phyloP scores from a whole-genome alignment of 306 rosid genomes.

The Sicyos edulis region DNA sequence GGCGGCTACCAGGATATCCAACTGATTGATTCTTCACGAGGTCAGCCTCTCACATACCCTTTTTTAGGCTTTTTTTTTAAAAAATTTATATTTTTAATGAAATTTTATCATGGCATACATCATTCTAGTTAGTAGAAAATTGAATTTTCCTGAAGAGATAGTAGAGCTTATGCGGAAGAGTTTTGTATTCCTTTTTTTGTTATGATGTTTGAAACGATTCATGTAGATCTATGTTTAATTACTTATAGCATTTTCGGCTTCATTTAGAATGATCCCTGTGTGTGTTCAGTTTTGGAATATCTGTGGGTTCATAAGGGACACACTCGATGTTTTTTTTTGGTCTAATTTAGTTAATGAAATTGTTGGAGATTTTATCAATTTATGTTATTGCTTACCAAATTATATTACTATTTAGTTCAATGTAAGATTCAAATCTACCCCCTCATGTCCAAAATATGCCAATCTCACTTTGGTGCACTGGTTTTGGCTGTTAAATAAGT shows the following conservation, averaged over 20 bases:
- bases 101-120: neutral
- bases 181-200: slow-evolving; percentile 11
- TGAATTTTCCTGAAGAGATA: slow-evolving; percentile 12
- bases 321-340: too few relatives aligned
- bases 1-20: neutral
- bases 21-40: slow-evolving; percentile 17
- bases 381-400: too few relatives aligned
- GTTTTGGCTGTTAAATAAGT: too few relatives aligned
- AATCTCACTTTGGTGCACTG: too few relatives aligned
- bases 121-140: slow-evolving; percentile 11
- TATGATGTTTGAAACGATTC: slow-evolving; percentile 11
- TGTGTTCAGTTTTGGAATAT: slow-evolving; percentile 3
- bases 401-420: too few relatives aligned
- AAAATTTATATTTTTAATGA: too few relatives aligned
- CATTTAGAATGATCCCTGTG: too few relatives aligned
- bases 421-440: too few relatives aligned
- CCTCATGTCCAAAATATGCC: too few relatives aligned
- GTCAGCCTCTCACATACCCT: slow-evolving; percentile 3
- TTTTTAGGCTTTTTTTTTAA: too few relatives aligned
- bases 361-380: too few relatives aligned
- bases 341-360: too few relatives aligned
- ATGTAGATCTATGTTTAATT: slow-evolving; percentile 13
- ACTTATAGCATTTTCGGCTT: slow-evolving; percentile 5
- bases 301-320: neutral
- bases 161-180: neutral